Percentiles rank a stretch among this genome's conserved stretches.
phyloP scores from a whole-genome alignment of 345 rosid species.

The Anastatica hierochuntica region DNA sequence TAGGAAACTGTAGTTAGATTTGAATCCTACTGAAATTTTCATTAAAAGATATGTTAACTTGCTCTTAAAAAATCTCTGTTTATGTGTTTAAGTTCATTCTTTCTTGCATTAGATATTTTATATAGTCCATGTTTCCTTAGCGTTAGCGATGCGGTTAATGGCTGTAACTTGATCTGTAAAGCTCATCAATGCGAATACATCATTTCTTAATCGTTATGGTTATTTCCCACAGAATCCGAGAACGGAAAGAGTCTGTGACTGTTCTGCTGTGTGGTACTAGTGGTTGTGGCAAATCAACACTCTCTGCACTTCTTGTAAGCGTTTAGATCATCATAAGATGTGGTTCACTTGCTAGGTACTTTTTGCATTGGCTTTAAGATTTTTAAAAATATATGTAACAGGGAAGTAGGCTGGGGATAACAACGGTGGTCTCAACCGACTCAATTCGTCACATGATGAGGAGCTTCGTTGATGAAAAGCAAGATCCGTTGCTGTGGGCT shows the following conservation, averaged over 20 bases:
- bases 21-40: too few relatives aligned
- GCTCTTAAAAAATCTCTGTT: too few relatives aligned
- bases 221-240: slow-evolving; percentile 66
- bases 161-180: neutral
- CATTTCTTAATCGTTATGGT: neutral
- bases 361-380: too few relatives aligned
- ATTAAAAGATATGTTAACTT: too few relatives aligned
- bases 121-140: too few relatives aligned
- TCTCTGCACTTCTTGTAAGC: slow-evolving; percentile 92
- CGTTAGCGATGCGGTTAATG: too few relatives aligned
- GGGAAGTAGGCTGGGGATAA: slow-evolving; percentile 80
- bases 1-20: too few relatives aligned
- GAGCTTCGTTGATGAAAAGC: slow-evolving; percentile 84
- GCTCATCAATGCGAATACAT: neutral
- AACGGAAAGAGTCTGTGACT: slow-evolving; percentile 91
- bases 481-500: slow-evolving; percentile 93
- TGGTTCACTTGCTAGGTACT: slow-evolving; percentile 25
- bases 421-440: slow-evolving; percentile 92
- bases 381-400: too few relatives aligned
- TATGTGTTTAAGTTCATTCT: too few relatives aligned
- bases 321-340: slow-evolving; percentile 24
- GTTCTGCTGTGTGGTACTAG: slow-evolving; percentile 96
- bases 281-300: slow-evolving; percentile 99
- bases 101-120: neutral
- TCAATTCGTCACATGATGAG: slow-evolving; percentile 99